phyloP scores from a whole-genome alignment of 2,329 filamentous ascomycete species.

The Colletotrichum gigasporum region DNA sequence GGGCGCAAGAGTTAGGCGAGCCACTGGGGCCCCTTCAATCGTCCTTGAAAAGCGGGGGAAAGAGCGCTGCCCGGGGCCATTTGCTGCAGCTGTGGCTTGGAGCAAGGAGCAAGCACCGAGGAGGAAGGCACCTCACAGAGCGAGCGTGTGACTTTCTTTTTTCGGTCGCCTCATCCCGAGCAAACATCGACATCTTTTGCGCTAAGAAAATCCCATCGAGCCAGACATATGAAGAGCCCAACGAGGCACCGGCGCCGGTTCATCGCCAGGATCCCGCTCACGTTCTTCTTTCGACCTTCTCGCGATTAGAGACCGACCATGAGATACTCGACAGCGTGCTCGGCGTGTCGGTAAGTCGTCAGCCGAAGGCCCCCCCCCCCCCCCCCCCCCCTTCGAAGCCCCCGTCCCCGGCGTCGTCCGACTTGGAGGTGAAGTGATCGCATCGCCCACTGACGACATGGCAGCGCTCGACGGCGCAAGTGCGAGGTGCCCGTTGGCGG shows the following conservation, averaged over 20 bases:
- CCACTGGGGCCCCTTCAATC: background rate
- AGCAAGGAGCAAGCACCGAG: background rate
- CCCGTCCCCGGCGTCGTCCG: background rate
- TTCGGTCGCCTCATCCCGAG: constrained; percentile 7
- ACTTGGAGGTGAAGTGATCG: background rate
- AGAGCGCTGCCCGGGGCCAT: background rate
- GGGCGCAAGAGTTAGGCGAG: constrained; percentile 2
- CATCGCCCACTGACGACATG: constrained; percentile 3
- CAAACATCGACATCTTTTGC: background rate
- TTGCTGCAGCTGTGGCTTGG: background rate
- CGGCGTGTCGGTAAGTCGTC: constrained; percentile 33
- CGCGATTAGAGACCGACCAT: background rate
- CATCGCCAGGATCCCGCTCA: background rate
- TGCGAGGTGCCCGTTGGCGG: constrained; percentile 30
- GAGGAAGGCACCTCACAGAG: background rate
- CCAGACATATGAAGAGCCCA: constrained; percentile 6
- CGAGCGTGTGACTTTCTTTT: constrained; percentile 19
- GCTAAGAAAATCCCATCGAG: background rate
- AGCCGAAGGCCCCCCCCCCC: background rate
- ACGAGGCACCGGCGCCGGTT: background rate
- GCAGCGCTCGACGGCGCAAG: constrained; percentile 32
- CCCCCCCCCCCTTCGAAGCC: background rate
- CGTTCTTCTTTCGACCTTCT: background rate
- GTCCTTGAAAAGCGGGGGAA: constrained; percentile 19
- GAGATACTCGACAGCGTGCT: constrained; percentile 34